Evolutionary conservation across 1,284 basidiomycete species (phyloP), one percentile per base, ranked within the genome.

Genomic region (Binderoboletus segoi): DNA sequence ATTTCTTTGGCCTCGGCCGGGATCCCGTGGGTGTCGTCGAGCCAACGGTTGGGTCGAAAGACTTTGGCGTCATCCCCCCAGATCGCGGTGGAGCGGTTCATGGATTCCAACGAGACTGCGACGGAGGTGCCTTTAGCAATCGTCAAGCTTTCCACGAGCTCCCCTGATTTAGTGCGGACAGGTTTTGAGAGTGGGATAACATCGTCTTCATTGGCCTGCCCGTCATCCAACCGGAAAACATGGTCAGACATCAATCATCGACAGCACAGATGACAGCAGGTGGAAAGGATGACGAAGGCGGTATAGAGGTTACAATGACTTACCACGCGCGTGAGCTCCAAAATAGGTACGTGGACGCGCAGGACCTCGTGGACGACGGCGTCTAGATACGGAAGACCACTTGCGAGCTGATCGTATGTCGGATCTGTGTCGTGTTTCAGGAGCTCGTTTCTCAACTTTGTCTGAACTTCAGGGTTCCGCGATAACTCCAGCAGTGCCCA

Each of bases 51-150:
- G 0, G 76, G 76, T 20, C 61, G 66, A 51, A 75, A 77, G 20
- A 64, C 60, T 41, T 70, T 71, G 7, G 73, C 72, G 40, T 76
- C 67, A 1, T 61, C 44, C 1, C 74, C 79, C 76, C 83, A 86
- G 30, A 83, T 66, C 26, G 61, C 74, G 56, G 64, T 76, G 48
- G 75, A 82, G 49, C 70, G 68, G 65, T 85, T 84, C 56, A 84
- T 75, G 28, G 65, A 68, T 4, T 64, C 59, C 26, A 82, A 75
- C 1, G 82, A 76, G 1, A 77, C 68, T 0, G 63, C 65, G 11
- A 85, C 62, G 3, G 65, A 51, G 0, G 78, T 75, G 3, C 82
- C 81, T 62, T 79, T 79, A 5, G 72, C 62, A 38, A 85, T 69
- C 2, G 68, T 56, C 35, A 85, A 64, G 32, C 68, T 72, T 35